Evolutionary conservation across 495 filamentous ascomycete genomes (phyloP), one percentile per base, ranked within the genome.

Genomic region (Xylaria venustula): DNA sequence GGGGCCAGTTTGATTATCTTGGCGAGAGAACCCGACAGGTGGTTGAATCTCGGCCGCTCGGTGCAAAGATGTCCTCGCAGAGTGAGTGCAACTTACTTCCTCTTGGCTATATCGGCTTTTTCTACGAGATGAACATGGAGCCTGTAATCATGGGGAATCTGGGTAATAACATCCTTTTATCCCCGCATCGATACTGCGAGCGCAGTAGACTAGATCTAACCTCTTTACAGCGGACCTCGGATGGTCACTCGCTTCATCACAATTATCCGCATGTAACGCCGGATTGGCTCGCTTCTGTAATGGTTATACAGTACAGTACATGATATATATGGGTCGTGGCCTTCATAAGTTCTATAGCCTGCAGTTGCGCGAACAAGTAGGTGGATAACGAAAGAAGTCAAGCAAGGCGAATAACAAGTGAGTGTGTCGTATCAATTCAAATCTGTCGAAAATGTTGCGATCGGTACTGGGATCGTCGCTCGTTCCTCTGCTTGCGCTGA

Each of bases 1-100:
- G 47, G 22, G 26, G 49, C 2, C 1, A 41, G 37, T 41, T 41
- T 14, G 12, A 14, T n/a, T 22, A 7, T 17, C 42, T 45, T 45
- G 19, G 19, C 42, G 11, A 45, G 19, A 45, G 14, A 25, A 59
- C 28, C n/a, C 55, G 64, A 64, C 48, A 67, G 62, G 64, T 61
- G 62, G 62, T 61, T n/a, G 49, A 64, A 66, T 34, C 23, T 67
- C 60, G 67, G 63, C 60, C 50, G 49, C 50, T 70, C 67, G 67
- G 67, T 52, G 25, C 11, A 66, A 70, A 64, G 65, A 65, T 70
- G 36, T 11, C 20, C 55, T 57, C 62, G 62, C 41, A 32, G 26
- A 22, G n/a, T n/a, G n/a, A n/a, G n/a, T n/a, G n/a, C n/a, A n/a
- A n/a, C n/a, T n/a, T n/a, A n/a, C n/a, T n/a, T 5, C 46, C 32